Evolutionary conservation across 2,329 filamentous ascomycete species (phyloP), one percentile per base, ranked within the genome.

Genomic region (Diaporthe sp.): DNA sequence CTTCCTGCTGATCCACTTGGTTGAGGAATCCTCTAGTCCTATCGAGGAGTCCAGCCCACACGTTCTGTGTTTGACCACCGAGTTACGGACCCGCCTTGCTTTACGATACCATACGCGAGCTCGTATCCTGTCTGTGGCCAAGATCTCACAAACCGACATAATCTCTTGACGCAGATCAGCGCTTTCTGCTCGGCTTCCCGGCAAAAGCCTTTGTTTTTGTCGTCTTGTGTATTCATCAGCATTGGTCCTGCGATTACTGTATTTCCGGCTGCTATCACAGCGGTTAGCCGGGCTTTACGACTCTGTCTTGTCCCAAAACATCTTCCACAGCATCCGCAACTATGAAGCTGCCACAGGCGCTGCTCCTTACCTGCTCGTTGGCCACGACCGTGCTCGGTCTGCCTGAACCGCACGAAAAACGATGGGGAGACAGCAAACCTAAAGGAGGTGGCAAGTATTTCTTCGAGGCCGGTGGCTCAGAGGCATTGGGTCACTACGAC

Each of bases 401-500:
- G 34, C 51, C 75, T 9, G 55, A 73, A n/a, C 31, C 42, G 37
- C 31, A 34, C n/a, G 63, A 51, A 15, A 51, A 57, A 3, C 53
- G 60, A 60, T 47, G 74, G 42, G 44, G 51, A 20, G 20, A 25
- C 31, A 58, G 25, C 25, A n/a, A 67, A 51, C 39, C 57, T 22
- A 22, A 58, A 75, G 67, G 34, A 22, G 85, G 86, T 71, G 82
- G 81, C 73, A 94, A 93, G 81, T 93, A 93, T 83, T 94, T 93
- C 83, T 86, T 88, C 74, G 93, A 94, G 81, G 90, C 92, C 0
- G 92, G 92, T 70, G 85, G 85, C 72, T 87, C 88, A 79, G 85
- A 91, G 72, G 87, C 88, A 42, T 88, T 94, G 31, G 90, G 90
- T 71, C 94, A 96, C 85, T 96, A 96, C 83, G 94, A 96, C 83